Evolutionary conservation across 1,139 yeast genomes (phyloP), one percentile per base, ranked within the genome.

Genomic region (Pichia sp.): DNA sequence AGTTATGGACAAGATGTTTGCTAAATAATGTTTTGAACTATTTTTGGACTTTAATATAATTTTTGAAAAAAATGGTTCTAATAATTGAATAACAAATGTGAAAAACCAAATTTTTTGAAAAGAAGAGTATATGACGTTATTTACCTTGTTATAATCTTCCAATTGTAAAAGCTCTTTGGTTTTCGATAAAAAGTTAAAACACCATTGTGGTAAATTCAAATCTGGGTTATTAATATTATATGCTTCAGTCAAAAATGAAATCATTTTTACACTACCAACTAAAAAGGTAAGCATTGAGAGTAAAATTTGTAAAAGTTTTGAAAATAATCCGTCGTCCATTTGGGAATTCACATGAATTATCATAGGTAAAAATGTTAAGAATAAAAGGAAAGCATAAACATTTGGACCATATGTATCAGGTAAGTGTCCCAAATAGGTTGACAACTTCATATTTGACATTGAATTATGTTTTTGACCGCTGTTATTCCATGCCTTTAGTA

Each of bases 401-500:
- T 49, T 44, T 6, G 68, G 67, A 1, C 67, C 67, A 14, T 43
- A 30, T 1, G 44, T 11, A 1, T 60, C 44, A 3, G 62, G 52
- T 11, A 64, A 42, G 13, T 57, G 50, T 7, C 60, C 49, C 3
- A 68, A 28, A 34, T 47, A 60, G 0, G 62, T 46, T 5, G 64
- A 55, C 2, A 67, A 51, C 50, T 67, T 68, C 49, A 62, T 33
- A 45, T 62, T 66, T 8, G 64, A 52, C 49, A 76, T 73, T 38
- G 76, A 68, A 18, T 81, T 76, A 60, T 75, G 83, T 60, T 93
- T 93, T 63, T 91, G 97, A 0, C 99, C 99, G 49, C 93, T 82
- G 59, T 85, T 86, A 62, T 87, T 87, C 96, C 96, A 93, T 1
- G 89, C 84, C 53, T 93, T 76, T n/a, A 90, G 66, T 0, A 84